Base-by-base conservation (phyloP, 1,139 yeast species). In the Geotrichum bryndzae region DNA sequence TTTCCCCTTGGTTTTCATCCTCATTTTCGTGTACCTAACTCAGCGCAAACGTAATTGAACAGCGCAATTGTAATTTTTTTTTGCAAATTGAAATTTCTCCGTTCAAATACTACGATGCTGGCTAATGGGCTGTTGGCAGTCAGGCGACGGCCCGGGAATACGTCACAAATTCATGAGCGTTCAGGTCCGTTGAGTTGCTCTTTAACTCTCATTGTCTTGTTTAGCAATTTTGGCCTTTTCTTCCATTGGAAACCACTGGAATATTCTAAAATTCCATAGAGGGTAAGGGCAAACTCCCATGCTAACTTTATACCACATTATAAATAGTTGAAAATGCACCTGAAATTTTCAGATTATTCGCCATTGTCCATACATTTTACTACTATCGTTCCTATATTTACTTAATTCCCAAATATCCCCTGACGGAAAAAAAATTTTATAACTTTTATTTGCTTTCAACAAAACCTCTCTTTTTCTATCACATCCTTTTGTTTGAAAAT, bases 331-430 rank as follows among this genome's bases (percentile, higher is more conserved):
- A 50, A 27, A 23, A 8, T n/a, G 29, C 52, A 50, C 52, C 52
- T 50, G 52, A 50, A 50, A 15, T 8, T 13, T 22, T 48, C 8
- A 6, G 10, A n/a, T 22, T n/a, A 13, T 25, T 48, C 25, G 48
- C 5, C 48, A n/a, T 11, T n/a, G n/a, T 23, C 10, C 48, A 41
- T 18, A 41, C 48, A 41, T 41, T 41, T 29, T 15, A 27, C 35
- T 23, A 52, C 31, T 52, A 52, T 52, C 25, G 41, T 53, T 53
- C 61, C 35, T 8, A 41, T n/a, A 18, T 29, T 33, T 59, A 59
- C 61, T 55, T 51, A 55, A 46, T 57, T 7, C 61, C 29, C 51
- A 23, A 22, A 50, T 59, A 59, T 59, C 41, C 61, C 38, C 53
- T 29, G 33, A 8, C 25, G 29, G 8, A 41, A 56, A 56, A 56